Percentiles rank a stretch among this genome's conserved stretches.
These are phyloP conservation scores for Mallotus japonicus DNA, from an alignment of 441 rosid genomes.

Conservation along the genomic window DNA sequence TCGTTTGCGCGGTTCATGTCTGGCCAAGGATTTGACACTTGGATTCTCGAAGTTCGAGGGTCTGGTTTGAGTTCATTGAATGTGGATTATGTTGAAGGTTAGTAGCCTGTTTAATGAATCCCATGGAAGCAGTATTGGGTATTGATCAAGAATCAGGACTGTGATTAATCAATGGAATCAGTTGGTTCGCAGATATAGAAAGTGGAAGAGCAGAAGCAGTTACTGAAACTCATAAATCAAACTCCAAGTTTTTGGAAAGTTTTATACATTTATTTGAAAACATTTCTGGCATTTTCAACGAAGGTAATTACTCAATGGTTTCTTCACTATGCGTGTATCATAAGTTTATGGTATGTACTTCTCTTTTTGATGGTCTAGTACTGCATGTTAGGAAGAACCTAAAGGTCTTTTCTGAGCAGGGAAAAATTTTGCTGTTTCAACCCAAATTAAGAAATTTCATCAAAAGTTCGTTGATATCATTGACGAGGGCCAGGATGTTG, in stretches of 20 bases:
- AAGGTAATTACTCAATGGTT: conserved; percentile 29
- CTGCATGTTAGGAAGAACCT: conserved; percentile 24
- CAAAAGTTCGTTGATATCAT: conserved; percentile 31
- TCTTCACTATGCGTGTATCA: too few relatives aligned
- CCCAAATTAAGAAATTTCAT: conserved; percentile 39
- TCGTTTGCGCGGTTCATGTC: conserved; percentile 90
- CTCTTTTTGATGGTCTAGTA: conserved; percentile 1
- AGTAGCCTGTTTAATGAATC: conserved; percentile 31
- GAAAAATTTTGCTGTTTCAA: conserved; percentile 26
- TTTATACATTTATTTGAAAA: conserved; percentile 64
- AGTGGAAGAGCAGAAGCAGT: conserved; percentile 23
- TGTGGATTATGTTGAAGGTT: conserved; percentile 43
- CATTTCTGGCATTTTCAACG: conserved; percentile 62
- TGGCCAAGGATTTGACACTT: conserved; percentile 80
- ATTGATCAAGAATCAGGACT: conserved; percentile 24
- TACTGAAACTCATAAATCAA: conserved; percentile 38
- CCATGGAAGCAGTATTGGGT: conserved; percentile 20
- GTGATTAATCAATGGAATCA: conserved; percentile 24
- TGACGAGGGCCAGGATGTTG: conserved; percentile 35
- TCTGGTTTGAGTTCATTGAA: conserved; percentile 73
- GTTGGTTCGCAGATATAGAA: conserved; percentile 15
- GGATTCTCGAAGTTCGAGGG: conserved; percentile 90
- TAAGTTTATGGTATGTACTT: background rate
- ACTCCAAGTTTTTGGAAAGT: conserved; percentile 50
- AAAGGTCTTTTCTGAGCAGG: conserved; percentile 35